Evolutionary conservation across 2,329 filamentous ascomycete genomes (phyloP), one percentile per base, ranked within the genome.

Genomic region (Clonostachys chloroleuca): DNA sequence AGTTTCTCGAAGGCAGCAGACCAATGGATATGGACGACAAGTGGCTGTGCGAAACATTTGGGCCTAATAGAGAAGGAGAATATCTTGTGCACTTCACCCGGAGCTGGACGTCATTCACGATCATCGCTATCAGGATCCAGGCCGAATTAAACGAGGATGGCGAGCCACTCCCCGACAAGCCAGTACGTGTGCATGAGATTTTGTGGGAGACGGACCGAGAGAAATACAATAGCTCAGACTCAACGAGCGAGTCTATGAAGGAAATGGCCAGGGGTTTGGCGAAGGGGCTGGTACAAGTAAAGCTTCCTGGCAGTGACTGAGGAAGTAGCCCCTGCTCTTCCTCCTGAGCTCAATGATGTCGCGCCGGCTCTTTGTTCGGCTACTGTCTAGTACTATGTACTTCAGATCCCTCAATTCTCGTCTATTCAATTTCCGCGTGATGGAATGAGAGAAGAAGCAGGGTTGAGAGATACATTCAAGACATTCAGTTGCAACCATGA

Each of bases 221-320:
- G 18, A 89, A 84, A 62, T 99, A 96, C 56, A 92, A 94, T 0
- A 73, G 86, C 2, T 69, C 94, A 14, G 89, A 96, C 59, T 62
- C 72, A 10, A 30, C 24, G 10, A 30, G 24, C 24, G 24, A 30
- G 8, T 30, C 24, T 30, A 30, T 30, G 24, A 30, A 30, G 24
- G 24, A 30, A 30, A 30, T 30, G 24, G 24, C 24, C 3, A 30
- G 24, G 24, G 6, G 6, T 10, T 30, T 30, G 24, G 24, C 24
- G 24, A 10, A 30, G 8, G 9, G 8, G 24, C 9, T 30, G 24
- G 24, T 30, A 9, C 24, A 30, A 30, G 24, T 30, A 30, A 30
- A 30, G 9, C 24, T 30, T 30, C 24, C 24, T 10, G 24, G 9
- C 3, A 30, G 9, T 30, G 24, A 30, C 9, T 30, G 24, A 30